Conservation (phyloP, 2,329 filamentous ascomycete genomes). For the Aspergillus sp. region DNA sequence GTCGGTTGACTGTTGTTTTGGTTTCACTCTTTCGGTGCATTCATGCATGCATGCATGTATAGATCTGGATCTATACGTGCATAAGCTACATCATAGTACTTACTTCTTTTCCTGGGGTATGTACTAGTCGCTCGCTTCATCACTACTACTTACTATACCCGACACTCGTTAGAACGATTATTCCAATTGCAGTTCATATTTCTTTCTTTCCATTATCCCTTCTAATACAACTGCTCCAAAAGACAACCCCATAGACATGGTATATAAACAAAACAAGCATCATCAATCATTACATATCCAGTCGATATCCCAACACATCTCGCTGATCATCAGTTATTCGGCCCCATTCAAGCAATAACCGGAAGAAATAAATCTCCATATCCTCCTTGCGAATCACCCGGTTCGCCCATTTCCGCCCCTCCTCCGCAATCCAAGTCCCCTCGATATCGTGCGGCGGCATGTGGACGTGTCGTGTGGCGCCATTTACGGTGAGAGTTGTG, state of each 20-base stretch:
- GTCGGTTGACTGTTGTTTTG: background rate
- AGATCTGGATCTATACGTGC: background rate
- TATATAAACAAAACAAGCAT: too few relatives aligned
- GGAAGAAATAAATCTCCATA: conserved; percentile 78
- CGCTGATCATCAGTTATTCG: conserved; percentile 65
- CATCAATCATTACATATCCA: background rate
- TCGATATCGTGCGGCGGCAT: conserved; percentile 56
- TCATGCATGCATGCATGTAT: background rate
- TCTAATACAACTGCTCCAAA: background rate
- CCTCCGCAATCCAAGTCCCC: conserved; percentile 65
- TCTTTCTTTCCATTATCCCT: background rate
- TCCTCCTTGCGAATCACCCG: conserved; percentile 68
- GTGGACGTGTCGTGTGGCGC: conserved; percentile 43
- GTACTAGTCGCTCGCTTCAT: too few relatives aligned
- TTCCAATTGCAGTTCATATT: background rate
- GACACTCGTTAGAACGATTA: background rate
- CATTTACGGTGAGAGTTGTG: conserved; percentile 15
- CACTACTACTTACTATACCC: background rate
- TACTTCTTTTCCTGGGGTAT: too few relatives aligned
- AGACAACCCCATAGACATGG: too few relatives aligned
- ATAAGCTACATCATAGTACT: too few relatives aligned
- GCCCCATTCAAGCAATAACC: conserved; percentile 76
- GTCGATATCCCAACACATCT: conserved; percentile 49
- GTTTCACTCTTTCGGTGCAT: background rate
- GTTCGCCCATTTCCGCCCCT: conserved; percentile 66